A percentile compares a stretch with the other conserved stretches of the same genome.
Conservation (phyloP, 2,329 filamentous ascomycete genomes). For the Diaporthe sp. region DNA sequence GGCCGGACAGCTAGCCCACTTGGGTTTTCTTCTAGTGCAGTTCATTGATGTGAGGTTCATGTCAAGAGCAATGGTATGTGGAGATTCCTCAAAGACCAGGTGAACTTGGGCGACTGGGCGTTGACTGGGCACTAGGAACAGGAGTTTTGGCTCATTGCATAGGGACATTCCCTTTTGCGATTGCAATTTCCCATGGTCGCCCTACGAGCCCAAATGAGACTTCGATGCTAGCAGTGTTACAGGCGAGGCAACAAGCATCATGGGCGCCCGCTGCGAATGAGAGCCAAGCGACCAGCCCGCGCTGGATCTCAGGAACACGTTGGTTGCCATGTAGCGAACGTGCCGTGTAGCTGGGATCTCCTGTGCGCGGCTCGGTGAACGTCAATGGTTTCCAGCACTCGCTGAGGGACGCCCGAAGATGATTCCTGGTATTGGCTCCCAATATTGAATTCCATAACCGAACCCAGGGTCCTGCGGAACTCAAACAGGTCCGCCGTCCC, state of each 20-base stretch:
- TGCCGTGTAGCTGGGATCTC: not conserved
- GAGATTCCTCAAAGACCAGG: not conserved
- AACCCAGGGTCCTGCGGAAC: not conserved
- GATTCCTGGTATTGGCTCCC: not conserved
- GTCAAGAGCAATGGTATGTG: not conserved
- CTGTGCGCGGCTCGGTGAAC: not conserved
- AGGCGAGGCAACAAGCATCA: not conserved
- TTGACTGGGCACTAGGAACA: not conserved
- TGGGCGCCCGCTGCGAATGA: not conserved
- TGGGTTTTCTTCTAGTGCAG: not conserved
- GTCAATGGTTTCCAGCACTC: not conserved
- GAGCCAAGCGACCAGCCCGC: not conserved
- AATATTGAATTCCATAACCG: not conserved
- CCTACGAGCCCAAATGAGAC: slow-evolving; percentile 6
- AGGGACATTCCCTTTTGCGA: not conserved
- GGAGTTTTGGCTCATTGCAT: not conserved
- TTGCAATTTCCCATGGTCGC: slow-evolving; percentile 13
- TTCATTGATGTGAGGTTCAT: not conserved
- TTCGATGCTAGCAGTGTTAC: slow-evolving; percentile 12
- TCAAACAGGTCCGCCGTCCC: slow-evolving; percentile 15
- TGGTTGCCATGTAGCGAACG: not conserved
- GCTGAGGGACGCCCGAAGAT: not conserved
- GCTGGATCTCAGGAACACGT: not conserved
- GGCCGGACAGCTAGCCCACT: slow-evolving; percentile 11
- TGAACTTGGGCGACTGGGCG: not conserved